Evolutionary conservation across 768 basidiomycete species (phyloP), one percentile per base, ranked within the genome.

Genomic region (Tremella yokohamensis): DNA sequence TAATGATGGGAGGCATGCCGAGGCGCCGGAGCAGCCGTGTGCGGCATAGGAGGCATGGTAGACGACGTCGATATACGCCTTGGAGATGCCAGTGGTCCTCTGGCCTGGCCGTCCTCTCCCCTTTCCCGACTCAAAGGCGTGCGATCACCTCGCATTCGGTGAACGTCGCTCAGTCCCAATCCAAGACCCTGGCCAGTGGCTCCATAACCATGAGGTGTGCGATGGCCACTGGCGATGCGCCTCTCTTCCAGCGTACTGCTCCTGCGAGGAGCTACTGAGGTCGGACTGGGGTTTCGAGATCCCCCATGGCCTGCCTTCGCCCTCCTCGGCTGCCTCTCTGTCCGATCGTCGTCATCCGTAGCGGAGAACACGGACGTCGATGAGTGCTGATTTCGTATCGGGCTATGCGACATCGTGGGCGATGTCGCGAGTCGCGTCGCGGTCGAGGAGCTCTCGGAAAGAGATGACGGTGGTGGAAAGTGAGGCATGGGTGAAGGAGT

Each of bases 41-140:
- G 59, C 19, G 51, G 50, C 49, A n/a, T 56, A 7, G 56, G 20
- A 47, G 48, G 47, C 38, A 38, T 45, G 15, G 25, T 29, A 20
- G 47, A 29, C 25, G 61, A 61, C 25, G 66, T 67, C 6, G 69
- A 70, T 57, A 70, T 70, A 18, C 69, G 48, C 25, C 69, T 42
- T 19, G 69, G 69, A 19, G 69, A 70, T 13, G 63, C 51, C 22
- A 70, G 42, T 15, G 66, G 42, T 6, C 42, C 42, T 15, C 22
- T 45, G 15, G 29, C 4, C 29, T 45, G 42, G 15, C 42, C n/a
- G 15, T 45, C 22, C 15, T 45, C 42, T 45, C 22, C 42, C n/a
- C 66, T 40, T 61, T 58, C 16, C 62, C 57, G 20, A 49, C 54
- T 12, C 49, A 47, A 44, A 42, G 45, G 29, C 50, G 60, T 44